Evolutionary conservation across 163 green algal genomes (phyloP), one percentile per base, ranked within the genome.

Genomic region (Prototheca cutis): DNA sequence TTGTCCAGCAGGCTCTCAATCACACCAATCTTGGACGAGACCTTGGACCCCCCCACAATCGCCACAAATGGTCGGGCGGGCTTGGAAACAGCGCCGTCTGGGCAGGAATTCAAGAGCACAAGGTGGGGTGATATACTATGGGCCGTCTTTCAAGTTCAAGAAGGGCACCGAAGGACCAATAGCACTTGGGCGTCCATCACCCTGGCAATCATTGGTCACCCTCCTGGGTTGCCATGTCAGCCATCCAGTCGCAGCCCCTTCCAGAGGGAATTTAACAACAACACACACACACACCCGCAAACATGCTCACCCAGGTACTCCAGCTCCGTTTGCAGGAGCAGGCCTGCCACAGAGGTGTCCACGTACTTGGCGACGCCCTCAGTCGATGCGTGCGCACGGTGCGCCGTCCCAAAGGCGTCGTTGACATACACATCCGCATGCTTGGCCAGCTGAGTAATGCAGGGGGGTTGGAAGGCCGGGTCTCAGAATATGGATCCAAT

Each of bases 11-110:
- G 86, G 28, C 75, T 84, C 79, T 96, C 88, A 57, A 98, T 97
- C 42, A 98, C 90, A 47, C 87, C 89, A 73, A 98, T 97, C 89
- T 98, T 98, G 73, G 81, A 90, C 60, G 84, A 95, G 63, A 95
- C 89, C 84, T 95, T 95, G 79, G 83, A 91, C 65, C 88, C 88
- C 32, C 88, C 88, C 32, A 93, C 87, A 52, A 95, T 95, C 65
- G 91, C 90, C 59, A 80, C 81, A 61, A 97, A 97, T 48, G 91
- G 90, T 58, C 83, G 77, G 70, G 88, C 88, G 70, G 90, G 90
- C 64, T 67, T 65, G 52, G 76, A 68, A 8, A 98, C 86, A 39
- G 87, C 87, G 86, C 89, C 86, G 92, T 96, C 81, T 94, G 81
- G 61, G 90, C 70, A 80, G 36, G n/a, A n/a, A n/a, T n/a, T n/a